Evolutionary conservation across 495 filamentous ascomycete species (phyloP).

Genomic region (Aspergillus hancockii): DNA sequence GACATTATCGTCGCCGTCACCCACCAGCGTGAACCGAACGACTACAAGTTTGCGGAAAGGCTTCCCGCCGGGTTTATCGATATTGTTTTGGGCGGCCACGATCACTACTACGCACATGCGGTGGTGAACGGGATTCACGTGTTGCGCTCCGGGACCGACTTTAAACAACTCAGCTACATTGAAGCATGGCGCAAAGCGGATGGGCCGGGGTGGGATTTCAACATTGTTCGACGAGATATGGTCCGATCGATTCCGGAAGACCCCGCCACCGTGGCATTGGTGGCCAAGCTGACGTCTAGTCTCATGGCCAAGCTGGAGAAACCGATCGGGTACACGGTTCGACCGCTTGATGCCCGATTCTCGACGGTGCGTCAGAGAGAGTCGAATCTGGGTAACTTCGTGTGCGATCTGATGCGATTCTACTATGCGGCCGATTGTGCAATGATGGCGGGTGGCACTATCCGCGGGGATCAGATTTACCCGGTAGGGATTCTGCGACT

Average conservation of each 20-base stretch:
- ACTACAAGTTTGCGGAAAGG: slow-evolving; percentile 74
- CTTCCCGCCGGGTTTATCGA: slow-evolving; percentile 70
- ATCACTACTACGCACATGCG: slow-evolving; percentile 81
- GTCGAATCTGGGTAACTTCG: slow-evolving; percentile 85
- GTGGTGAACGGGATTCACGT: slow-evolving; percentile 77
- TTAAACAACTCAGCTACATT: slow-evolving; percentile 87
- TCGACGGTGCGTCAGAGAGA: slow-evolving; percentile 74
- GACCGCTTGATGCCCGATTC: slow-evolving; percentile 81
- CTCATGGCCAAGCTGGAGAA: slow-evolving; percentile 77
- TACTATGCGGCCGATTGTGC: slow-evolving; percentile 79
- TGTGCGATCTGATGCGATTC: slow-evolving; percentile 85
- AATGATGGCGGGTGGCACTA: slow-evolving; percentile 86
- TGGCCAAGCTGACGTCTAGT: slow-evolving; percentile 66
- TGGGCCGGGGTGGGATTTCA: slow-evolving; percentile 67
- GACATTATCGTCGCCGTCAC: slow-evolving; percentile 80
- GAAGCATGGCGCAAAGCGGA: slow-evolving; percentile 62
- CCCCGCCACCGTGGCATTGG: slow-evolving; percentile 51
- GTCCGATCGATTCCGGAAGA: slow-evolving; percentile 66
- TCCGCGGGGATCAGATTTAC: slow-evolving; percentile 87
- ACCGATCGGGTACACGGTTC: slow-evolving; percentile 77
- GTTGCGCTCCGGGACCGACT: slow-evolving; percentile 81
- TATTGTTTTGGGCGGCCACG: slow-evolving; percentile 84
- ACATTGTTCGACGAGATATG: slow-evolving; percentile 73
- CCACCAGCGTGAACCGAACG: slow-evolving; percentile 84
- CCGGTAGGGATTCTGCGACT: slow-evolving; percentile 72